Base-by-base conservation (phyloP, 805 yeast species). In the Barnettozyma californica region DNA sequence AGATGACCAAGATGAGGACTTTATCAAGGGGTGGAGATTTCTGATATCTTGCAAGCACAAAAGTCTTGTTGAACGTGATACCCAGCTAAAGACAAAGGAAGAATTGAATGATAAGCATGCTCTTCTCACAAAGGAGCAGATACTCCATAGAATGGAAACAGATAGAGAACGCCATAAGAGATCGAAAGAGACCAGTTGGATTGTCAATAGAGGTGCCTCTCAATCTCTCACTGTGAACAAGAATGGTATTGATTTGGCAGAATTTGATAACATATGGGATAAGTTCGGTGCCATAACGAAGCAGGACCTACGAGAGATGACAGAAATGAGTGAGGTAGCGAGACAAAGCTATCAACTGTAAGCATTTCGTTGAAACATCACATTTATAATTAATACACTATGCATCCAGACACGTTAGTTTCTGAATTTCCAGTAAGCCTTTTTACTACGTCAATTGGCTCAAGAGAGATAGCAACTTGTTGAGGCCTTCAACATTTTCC, bases 161-260 rank as follows among this genome's bases (percentile, higher is more conserved):
- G 98, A 92, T 63, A 72, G 99, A 56, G 99, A 92, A 63, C 72
- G 96, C 49, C 90, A 88, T 60, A 92, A 92, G 62, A 76, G 87
- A 54, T 77, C 85, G 13, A 89, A 91, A 57, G 97, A 92, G 59
- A 78, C 76, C 10, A 71, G 81, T 20, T 89, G 97, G 96, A 75
- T 82, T 9, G 80, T 84, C 1, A 74, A 72, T 29, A 66, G 87
- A 50, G 70, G 75, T 1, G 64, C 64, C 13, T 13, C 21, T 16
- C 43, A 18, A 20, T 29, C 42, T 9, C 19, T 26, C 26, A 26
- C 19, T 9, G 35, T 39, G 8, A 45, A 27, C 47, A 49, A 44
- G 25, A 47, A 47, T 19, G 50, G 46, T 4, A 55, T 66, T 16
- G 77, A 73, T 61, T 38, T 74, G 60, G 55, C 68, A 53, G 77